These are phyloP conservation scores for Fomitopsis pulvina DNA, from an alignment of 768 basidiomycete species.

Conservation along the genomic window DNA sequence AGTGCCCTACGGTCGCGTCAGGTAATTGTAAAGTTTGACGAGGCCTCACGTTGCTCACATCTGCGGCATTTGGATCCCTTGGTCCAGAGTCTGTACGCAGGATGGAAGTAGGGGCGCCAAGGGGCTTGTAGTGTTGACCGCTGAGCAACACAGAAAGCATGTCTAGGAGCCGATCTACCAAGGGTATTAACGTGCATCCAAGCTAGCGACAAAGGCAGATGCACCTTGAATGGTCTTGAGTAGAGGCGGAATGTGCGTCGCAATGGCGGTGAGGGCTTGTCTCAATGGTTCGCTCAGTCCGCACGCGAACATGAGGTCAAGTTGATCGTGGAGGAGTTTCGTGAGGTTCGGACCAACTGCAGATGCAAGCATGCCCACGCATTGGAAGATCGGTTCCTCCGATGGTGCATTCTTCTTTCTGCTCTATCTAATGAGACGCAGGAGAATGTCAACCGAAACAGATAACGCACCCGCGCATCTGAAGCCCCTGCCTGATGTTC, in stretches of 20 bases:
- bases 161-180: conserved; percentile 81
- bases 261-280: conserved; percentile 78
- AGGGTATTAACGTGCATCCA: conserved; percentile 1
- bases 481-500: conserved; percentile 85
- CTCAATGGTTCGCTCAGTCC: conserved; percentile 87
- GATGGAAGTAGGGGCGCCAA: conserved; percentile 73
- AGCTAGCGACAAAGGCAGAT: conserved; percentile 4
- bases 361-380: conserved; percentile 91
- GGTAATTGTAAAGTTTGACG: background rate
- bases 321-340: conserved; percentile 90
- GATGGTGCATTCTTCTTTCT: conserved; percentile 87
- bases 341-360: conserved; percentile 96
- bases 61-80: conserved; percentile 45
- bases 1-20: background rate
- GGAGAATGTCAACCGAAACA: background rate
- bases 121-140: conserved; percentile 79
- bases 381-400: conserved; percentile 96
- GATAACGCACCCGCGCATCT: conserved; percentile 69
- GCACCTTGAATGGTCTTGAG: conserved; percentile 88
- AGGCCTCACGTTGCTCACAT: conserved; percentile 26
- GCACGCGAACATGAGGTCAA: conserved; percentile 94
- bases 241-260: conserved; percentile 82
- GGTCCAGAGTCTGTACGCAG: conserved; percentile 45
- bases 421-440: background rate
- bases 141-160: conserved; percentile 74